Evolutionary conservation across 208 protist genomes (phyloP).

Genomic region (Wallacemonas rigidus): DNA sequence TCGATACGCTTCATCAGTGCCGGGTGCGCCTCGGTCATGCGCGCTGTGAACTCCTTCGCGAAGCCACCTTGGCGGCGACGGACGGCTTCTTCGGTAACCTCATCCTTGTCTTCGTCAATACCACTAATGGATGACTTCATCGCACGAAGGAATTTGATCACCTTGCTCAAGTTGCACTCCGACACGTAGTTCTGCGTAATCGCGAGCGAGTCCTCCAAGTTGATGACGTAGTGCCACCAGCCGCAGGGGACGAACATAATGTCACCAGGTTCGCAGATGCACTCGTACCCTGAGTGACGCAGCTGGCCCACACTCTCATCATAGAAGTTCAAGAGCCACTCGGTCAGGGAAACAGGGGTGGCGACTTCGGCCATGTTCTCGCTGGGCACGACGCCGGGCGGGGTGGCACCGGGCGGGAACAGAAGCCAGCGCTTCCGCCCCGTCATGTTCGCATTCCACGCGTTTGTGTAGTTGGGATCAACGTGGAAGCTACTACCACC

Average conservation of each 20-base stretch:
- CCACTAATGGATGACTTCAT: constrained; percentile 88
- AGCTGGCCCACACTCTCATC: constrained; percentile 71
- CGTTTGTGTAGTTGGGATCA: constrained; percentile 88
- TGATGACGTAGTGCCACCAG: constrained; percentile 93
- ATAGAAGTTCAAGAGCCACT: constrained; percentile 90
- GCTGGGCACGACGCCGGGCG: constrained; percentile 77
- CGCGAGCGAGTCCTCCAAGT: constrained; percentile 84
- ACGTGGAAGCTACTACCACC: constrained; percentile 90
- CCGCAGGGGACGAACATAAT: constrained; percentile 90
- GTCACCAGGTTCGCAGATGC: constrained; percentile 85
- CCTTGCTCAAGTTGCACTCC: constrained; percentile 63
- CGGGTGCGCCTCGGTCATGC: constrained; percentile 59
- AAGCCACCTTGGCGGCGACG: constrained; percentile 52
- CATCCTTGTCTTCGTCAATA: constrained; percentile 83
- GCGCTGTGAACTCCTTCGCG: constrained; percentile 58
- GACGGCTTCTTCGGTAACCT: constrained; percentile 43
- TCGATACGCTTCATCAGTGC: constrained; percentile 63
- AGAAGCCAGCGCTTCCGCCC: constrained; percentile 90
- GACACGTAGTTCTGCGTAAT: constrained; percentile 93
- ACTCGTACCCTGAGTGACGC: constrained; percentile 71
- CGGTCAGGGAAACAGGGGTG: constrained; percentile 86
- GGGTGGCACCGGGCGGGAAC: constrained; percentile 74
- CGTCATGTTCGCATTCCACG: constrained; percentile 90
- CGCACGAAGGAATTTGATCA: constrained; percentile 81
- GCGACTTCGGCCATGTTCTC: constrained; percentile 84